These are phyloP conservation scores for Acanthamoeba sp. DNA, from an alignment of 208 protist genomes.

Conservation along the genomic window DNA sequence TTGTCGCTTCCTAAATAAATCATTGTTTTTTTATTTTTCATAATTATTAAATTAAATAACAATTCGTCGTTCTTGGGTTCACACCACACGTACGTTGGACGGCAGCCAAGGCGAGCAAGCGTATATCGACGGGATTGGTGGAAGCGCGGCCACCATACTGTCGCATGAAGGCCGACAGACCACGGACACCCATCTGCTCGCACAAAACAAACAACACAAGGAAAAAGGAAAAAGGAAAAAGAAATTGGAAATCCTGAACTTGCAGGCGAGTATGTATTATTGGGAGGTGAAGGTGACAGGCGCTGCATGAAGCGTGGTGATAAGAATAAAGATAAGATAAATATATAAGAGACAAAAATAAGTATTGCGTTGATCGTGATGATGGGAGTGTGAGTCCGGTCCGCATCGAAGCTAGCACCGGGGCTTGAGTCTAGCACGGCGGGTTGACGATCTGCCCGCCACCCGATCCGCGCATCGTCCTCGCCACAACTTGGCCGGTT, in stretches of 20 bases:
- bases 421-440: not conserved
- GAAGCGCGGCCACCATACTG: constrained; percentile 6
- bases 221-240: too few relatives aligned
- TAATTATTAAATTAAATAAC: not conserved
- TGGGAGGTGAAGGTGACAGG: too few relatives aligned
- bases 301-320: too few relatives aligned
- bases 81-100: not conserved
- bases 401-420: too few relatives aligned
- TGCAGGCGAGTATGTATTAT: too few relatives aligned
- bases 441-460: constrained; percentile 46
- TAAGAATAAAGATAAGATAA: too few relatives aligned
- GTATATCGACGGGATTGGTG: not conserved
- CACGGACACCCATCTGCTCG: not conserved
- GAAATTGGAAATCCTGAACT: too few relatives aligned
- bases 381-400: too few relatives aligned
- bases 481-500: constrained; percentile 11
- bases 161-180: constrained; percentile 6
- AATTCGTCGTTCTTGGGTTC: too few relatives aligned
- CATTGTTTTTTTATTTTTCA: not conserved
- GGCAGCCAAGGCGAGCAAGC: not conserved
- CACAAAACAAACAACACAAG: too few relatives aligned
- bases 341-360: too few relatives aligned
- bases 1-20: not conserved
- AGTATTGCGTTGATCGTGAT: too few relatives aligned
- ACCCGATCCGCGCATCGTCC: not conserved